Base-by-base conservation (phyloP, 164 flowering plant genomes). In the Buxus sempervirens region DNA sequence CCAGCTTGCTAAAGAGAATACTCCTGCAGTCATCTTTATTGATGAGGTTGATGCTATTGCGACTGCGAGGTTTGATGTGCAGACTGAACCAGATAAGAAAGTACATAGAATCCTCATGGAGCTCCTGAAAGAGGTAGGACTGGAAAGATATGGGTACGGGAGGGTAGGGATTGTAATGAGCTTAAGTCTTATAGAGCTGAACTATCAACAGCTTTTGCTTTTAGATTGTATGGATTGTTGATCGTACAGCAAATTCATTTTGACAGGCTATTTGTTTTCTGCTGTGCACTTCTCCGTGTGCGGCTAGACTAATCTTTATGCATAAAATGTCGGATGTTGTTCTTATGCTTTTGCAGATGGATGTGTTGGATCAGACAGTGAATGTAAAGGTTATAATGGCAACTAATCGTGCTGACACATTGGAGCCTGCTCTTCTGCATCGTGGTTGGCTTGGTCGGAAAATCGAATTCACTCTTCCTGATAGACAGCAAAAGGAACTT, bases 1-100 rank as follows among this genome's bases (percentile, higher is more conserved):
- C 63, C 94, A 96, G 53, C 91, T 92, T 51, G 99, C 99, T 24
- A 92, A 92, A 74, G 97, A 92, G 79, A 90, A 92, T 82, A 97
- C 99, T 23, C 99, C 99, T 64, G 96, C 98, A 13, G 90, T 95
- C 59, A 92, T 95, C 36, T 95, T 95, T 69, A 92, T 95, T 73
- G 99, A 95, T 81, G 99, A 95, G 81, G 97, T 95, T 9, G 99
- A 95, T 82, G 99, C 97, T 23, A 92, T 95, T 66, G 99, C 96
- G 15, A 95, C 98, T 58, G 98, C 98, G 26, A 84, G 98, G 72
- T 94, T 94, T 86, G 98, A 94, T 86, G 97, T 97, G 28, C 98
- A 94, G 77, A 91, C 98, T 59, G 98, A 97, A 65, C 97, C 98
- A 54, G 97, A 94, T 74, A 87, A 97, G 81, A 97, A 94, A 80